phyloP scores from a whole-genome alignment of 495 filamentous ascomycete species.

The Trichocladium antarcticum region DNA sequence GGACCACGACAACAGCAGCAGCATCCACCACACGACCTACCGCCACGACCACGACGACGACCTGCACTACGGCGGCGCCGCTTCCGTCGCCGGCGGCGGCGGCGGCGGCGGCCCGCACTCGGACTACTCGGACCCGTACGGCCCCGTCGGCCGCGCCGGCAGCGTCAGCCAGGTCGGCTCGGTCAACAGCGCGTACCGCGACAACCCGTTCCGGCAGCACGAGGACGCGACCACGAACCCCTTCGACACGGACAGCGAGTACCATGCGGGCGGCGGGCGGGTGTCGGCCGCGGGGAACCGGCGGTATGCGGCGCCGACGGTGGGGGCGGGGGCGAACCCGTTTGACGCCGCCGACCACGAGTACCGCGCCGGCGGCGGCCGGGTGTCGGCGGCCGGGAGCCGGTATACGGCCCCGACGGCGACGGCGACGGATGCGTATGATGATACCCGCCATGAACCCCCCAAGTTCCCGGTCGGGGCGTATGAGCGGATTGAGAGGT shows the following conservation, averaged over 20 bases:
- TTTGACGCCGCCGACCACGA: too few species aligned
- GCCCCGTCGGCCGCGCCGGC: constrained; percentile 2
- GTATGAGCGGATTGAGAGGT: constrained; percentile 32
- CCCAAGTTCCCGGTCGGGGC: constrained; percentile 34
- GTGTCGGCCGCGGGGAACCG: constrained; percentile 13
- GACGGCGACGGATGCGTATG: constrained; percentile 23
- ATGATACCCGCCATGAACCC: constrained; percentile 30
- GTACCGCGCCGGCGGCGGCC: not conserved
- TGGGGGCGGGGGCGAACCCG: too few species aligned
- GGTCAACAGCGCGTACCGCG: constrained; percentile 4
- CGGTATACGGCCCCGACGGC: constrained; percentile 30
- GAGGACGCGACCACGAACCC: constrained; percentile 19
- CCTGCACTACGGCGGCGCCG: constrained; percentile 7
- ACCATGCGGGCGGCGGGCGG: constrained; percentile 26
- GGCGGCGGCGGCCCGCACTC: constrained; percentile 7
- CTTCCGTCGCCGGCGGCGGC: not conserved
- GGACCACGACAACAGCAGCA: constrained; percentile 35
- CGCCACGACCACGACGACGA: constrained; percentile 1
- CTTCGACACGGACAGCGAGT: constrained; percentile 33
- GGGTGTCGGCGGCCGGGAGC: not conserved
- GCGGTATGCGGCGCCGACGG: constrained; percentile 29
- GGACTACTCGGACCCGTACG: constrained; percentile 29
- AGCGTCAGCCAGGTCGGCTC: constrained; percentile 9
- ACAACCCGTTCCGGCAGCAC: constrained; percentile 29
- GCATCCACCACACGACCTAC: too few species aligned